A percentile compares a stretch with the other conserved stretches of the same genome.
These are phyloP conservation scores for Candida qinlingensis DNA, from an alignment of 805 yeast genomes.

Conservation along the genomic window DNA sequence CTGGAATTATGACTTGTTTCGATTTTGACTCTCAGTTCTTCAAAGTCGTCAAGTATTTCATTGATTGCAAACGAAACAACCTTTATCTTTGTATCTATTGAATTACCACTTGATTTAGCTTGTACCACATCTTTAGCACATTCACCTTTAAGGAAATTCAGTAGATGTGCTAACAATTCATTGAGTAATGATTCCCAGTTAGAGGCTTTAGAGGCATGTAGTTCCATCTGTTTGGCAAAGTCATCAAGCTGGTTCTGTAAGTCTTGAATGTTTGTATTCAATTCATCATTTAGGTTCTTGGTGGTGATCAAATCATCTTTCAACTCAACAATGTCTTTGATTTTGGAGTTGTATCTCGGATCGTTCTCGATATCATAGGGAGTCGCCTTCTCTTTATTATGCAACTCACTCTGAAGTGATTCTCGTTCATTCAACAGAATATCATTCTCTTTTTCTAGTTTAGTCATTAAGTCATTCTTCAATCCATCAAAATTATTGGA, in stretches of 20 bases:
- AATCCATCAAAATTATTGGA: slow-evolving; percentile 19
- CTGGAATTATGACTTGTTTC: not conserved
- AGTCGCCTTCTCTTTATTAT: slow-evolving; percentile 6
- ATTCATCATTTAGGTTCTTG: slow-evolving; percentile 16
- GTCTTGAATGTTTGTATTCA: slow-evolving; percentile 21
- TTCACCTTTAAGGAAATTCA: slow-evolving; percentile 12
- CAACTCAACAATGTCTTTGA: slow-evolving; percentile 22
- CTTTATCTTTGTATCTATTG: slow-evolving; percentile 20
- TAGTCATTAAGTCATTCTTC: slow-evolving; percentile 19
- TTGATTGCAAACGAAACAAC: slow-evolving; percentile 15
- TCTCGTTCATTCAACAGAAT: slow-evolving; percentile 14
- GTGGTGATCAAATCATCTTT: slow-evolving; percentile 24
- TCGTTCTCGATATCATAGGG: slow-evolving; percentile 1
- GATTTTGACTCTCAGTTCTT: not conserved
- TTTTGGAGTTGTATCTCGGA: slow-evolving; percentile 14
- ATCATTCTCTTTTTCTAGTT: slow-evolving; percentile 19
- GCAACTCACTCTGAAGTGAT: slow-evolving; percentile 14
- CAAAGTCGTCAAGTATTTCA: slow-evolving; percentile 10
- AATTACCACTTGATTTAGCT: slow-evolving; percentile 13
- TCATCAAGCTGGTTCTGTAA: slow-evolving; percentile 15
- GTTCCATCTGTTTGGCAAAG: slow-evolving; percentile 1
- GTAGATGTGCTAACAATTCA: slow-evolving; percentile 12
- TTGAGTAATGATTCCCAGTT: slow-evolving; percentile 13
- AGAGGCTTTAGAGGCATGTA: slow-evolving; percentile 2
- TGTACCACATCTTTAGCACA: slow-evolving; percentile 17